Conservation (phyloP, 495 filamentous ascomycete genomes). For the Aspergillus bertholletiae region DNA sequence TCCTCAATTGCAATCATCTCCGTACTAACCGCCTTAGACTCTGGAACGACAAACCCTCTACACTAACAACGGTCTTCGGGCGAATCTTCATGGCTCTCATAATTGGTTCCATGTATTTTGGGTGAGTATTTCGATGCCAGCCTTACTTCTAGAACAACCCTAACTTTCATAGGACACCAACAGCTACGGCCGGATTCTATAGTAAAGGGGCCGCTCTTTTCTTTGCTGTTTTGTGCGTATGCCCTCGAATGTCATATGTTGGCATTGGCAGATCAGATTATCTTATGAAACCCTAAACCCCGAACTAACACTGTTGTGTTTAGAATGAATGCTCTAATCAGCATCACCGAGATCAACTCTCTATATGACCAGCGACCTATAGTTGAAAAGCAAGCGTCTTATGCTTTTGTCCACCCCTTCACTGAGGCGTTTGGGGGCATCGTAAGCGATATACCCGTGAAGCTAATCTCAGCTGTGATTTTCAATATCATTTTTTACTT, state of each 20-base stretch:
- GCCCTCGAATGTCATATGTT: neutral
- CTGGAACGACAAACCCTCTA: constrained; percentile 70
- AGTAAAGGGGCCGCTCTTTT: constrained; percentile 80
- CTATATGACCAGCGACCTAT: constrained; percentile 60
- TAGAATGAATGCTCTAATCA: constrained; percentile 53
- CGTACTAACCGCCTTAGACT: constrained; percentile 45
- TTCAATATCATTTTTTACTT: constrained; percentile 60
- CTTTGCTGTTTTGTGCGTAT: constrained; percentile 79
- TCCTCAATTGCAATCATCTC: constrained; percentile 8
- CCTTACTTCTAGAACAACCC: constrained; percentile 43
- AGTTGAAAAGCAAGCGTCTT: constrained; percentile 62
- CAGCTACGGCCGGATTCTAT: constrained; percentile 65
- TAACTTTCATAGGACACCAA: constrained; percentile 48
- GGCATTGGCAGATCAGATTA: constrained; percentile 6
- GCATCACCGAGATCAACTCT: constrained; percentile 57
- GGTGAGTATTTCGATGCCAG: constrained; percentile 35
- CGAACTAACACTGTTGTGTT: constrained; percentile 20
- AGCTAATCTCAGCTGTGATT: constrained; percentile 43
- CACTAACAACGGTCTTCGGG: constrained; percentile 72
- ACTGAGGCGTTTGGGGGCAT: constrained; percentile 57
- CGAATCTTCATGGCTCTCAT: constrained; percentile 78
- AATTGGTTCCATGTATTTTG: constrained; percentile 83
- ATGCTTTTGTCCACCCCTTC: constrained; percentile 63
- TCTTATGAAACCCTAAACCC: constrained; percentile 12
- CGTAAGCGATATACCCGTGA: constrained; percentile 56